These are phyloP conservation scores for Pyrus hybrid DNA, from an alignment of 331 rosid species.

Conservation along the genomic window DNA sequence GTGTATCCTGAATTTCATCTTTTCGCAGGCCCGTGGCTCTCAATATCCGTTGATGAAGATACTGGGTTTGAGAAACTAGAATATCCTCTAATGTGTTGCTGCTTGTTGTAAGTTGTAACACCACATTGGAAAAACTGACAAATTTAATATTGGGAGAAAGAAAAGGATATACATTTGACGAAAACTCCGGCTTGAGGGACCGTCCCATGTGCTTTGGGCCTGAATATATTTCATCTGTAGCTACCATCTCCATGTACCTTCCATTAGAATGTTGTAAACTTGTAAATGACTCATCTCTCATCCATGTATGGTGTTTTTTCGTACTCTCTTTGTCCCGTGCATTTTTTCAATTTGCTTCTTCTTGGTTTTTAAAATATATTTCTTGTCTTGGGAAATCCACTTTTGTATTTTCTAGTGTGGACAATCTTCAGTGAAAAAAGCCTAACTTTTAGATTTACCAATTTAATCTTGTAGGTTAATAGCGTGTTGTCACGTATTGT, in stretches of 20 bases:
- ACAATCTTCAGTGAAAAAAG: too few relatives aligned
- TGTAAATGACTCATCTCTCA: background rate
- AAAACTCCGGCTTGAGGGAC: slow-evolving; percentile 2
- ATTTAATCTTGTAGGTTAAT: too few relatives aligned
- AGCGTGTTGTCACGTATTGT: too few relatives aligned
- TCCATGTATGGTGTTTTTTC: background rate
- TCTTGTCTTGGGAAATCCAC: too few relatives aligned
- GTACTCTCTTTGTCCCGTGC: background rate
- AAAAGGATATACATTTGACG: background rate
- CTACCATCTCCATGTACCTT: background rate
- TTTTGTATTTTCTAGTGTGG: too few relatives aligned
- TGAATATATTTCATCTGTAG: background rate
- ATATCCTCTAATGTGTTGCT: slow-evolving; percentile 13
- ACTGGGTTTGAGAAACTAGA: slow-evolving; percentile 7
- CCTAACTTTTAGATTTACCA: too few relatives aligned
- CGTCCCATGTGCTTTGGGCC: background rate
- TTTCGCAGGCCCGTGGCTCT: background rate
- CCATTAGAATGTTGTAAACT: background rate
- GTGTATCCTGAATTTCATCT: background rate
- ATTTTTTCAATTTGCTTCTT: background rate
- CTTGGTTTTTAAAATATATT: too few relatives aligned
- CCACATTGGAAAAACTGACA: background rate
- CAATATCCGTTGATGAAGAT: background rate
- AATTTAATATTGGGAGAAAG: background rate
- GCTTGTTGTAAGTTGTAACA: slow-evolving; percentile 14